A percentile compares a stretch with the other conserved stretches of the same genome.
Evolutionary conservation across 163 green algal species (phyloP).

Genomic region (Picocystis sp.): DNA sequence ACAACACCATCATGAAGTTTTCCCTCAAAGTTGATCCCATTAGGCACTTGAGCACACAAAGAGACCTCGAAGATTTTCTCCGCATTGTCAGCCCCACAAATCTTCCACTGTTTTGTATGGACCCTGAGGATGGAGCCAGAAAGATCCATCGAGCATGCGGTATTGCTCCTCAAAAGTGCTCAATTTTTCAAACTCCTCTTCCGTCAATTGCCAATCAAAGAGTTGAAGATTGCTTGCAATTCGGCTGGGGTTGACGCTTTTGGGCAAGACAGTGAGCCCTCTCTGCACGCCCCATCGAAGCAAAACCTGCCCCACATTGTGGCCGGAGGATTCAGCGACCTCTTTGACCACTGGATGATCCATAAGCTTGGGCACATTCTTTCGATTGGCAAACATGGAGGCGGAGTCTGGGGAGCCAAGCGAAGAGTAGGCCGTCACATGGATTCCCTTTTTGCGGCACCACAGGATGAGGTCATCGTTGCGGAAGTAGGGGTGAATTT

Average conservation of each 20-base stretch:
- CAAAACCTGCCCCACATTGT: slow-evolving; percentile 21
- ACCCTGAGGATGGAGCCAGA: slow-evolving; percentile 22
- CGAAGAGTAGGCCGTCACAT: slow-evolving; percentile 13
- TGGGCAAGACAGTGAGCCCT: slow-evolving; percentile 49
- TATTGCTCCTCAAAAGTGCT: slow-evolving; percentile 6
- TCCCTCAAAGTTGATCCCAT: too few species aligned
- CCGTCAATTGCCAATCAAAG: slow-evolving; percentile 30
- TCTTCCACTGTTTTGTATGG: too few species aligned
- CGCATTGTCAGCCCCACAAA: too few species aligned
- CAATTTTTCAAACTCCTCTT: slow-evolving; percentile 24
- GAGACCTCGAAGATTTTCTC: too few species aligned
- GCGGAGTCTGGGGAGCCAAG: slow-evolving; percentile 10
- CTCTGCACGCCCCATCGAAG: slow-evolving; percentile 42
- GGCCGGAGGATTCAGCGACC: slow-evolving; percentile 1
- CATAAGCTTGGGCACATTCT: slow-evolving; percentile 7
- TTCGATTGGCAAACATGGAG: slow-evolving; percentile 1
- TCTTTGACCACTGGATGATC: slow-evolving; percentile 6
- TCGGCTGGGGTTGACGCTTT: slow-evolving; percentile 26
- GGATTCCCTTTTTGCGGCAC: slow-evolving; percentile 9
- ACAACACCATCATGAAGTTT: too few species aligned
- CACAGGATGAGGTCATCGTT: slow-evolving; percentile 12
- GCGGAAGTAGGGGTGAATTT: slow-evolving; percentile 10
- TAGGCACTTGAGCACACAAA: too few species aligned
- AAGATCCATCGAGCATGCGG: slow-evolving; percentile 31
- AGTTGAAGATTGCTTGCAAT: slow-evolving; percentile 51